phyloP scores from a whole-genome alignment of 345 rosid genomes.

The Punica granatum region DNA sequence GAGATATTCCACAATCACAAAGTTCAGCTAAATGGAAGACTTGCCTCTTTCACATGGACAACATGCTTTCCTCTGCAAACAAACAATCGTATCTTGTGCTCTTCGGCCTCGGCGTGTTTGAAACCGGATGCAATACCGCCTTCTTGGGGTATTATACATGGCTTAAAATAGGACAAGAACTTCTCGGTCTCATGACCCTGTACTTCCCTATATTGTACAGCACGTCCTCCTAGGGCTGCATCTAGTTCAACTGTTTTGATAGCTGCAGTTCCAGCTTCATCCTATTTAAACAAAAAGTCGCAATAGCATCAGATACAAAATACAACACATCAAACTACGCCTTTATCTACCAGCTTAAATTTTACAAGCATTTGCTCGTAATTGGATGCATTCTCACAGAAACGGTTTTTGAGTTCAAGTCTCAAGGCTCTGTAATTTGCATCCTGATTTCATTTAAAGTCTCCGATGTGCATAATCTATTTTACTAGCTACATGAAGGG shows the following conservation, averaged over 20 bases:
- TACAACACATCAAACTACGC: neutral
- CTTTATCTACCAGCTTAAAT: neutral
- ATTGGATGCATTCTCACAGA: neutral
- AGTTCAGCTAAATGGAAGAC: conserved; percentile 15
- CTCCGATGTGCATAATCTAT: neutral
- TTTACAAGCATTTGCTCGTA: neutral
- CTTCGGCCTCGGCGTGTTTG: conserved; percentile 68
- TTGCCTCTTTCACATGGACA: conserved; percentile 91
- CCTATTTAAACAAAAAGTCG: conserved; percentile 42
- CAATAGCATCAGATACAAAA: conserved; percentile 2
- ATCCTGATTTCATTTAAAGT: neutral
- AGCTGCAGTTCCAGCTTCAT: conserved; percentile 92
- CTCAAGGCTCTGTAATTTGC: neutral
- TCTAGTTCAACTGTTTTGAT: conserved; percentile 90
- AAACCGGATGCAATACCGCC: conserved; percentile 93
- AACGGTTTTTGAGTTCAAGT: neutral
- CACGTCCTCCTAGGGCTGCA: conserved; percentile 99
- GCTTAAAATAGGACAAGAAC: conserved; percentile 92
- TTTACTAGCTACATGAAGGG: neutral
- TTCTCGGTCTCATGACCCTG: conserved; percentile 96
- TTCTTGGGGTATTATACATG: conserved; percentile 92
- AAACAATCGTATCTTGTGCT: conserved; percentile 71
- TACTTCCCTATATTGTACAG: conserved; percentile 95
- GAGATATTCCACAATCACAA: neutral
- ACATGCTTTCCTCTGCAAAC: conserved; percentile 92